A percentile compares a stretch with the other conserved stretches of the same genome.
Conservation (phyloP, 2,329 filamentous ascomycete genomes). For the Exophiala oligosperma region DNA sequence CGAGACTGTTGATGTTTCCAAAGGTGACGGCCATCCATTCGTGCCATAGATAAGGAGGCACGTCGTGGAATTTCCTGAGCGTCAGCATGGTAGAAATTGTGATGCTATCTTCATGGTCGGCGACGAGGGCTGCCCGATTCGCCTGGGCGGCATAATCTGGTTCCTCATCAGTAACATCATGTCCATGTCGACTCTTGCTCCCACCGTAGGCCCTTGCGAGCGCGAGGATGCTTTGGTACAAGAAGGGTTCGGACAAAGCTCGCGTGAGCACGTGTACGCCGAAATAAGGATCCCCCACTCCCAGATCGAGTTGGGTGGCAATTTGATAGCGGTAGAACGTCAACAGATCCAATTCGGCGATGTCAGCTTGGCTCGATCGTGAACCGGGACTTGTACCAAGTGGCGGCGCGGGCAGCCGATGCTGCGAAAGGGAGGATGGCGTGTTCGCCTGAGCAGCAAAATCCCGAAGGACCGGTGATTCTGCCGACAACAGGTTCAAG, state of each 20-base stretch:
- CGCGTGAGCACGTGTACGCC: neutral
- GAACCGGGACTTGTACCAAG: too few relatives aligned
- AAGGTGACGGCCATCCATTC: neutral
- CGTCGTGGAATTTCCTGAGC: too few relatives aligned
- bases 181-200: neutral
- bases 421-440: too few relatives aligned
- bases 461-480: too few relatives aligned
- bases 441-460: too few relatives aligned
- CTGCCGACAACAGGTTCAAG: too few relatives aligned
- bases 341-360: constrained; percentile 3
- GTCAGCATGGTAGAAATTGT: too few relatives aligned
- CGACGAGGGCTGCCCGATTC: neutral
- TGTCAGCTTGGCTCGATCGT: neutral
- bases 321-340: constrained; percentile 8
- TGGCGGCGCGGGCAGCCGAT: too few relatives aligned
- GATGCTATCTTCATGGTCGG: too few relatives aligned
- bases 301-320: constrained; percentile 4
- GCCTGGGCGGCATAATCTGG: neutral
- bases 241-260: neutral
- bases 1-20: neutral
- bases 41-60: too few relatives aligned
- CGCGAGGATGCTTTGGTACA: constrained; percentile 3
- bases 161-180: too few relatives aligned
- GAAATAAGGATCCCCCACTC: constrained; percentile 4
- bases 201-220: neutral